Percentiles rank a stretch among this genome's conserved stretches.
These are phyloP conservation scores for Cephaloascus fragrans DNA, from an alignment of 805 yeast species.

Conservation along the genomic window DNA sequence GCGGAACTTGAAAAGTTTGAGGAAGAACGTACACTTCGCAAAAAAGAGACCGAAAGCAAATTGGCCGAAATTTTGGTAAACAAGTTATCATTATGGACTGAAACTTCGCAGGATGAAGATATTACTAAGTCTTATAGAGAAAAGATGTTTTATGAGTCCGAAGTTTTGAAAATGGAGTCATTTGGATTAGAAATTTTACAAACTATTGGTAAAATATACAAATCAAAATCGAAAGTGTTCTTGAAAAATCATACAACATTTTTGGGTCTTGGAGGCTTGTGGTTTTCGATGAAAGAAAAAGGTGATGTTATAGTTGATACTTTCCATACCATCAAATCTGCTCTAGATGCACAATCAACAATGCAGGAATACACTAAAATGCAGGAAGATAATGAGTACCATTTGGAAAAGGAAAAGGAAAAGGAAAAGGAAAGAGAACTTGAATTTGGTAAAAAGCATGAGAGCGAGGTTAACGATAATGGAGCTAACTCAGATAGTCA, in stretches of 20 bases:
- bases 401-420: slow-evolving; percentile 25
- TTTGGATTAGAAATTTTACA: slow-evolving; percentile 79
- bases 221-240: slow-evolving; percentile 53
- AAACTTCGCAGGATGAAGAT: slow-evolving; percentile 33
- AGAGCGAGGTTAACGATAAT: slow-evolving; percentile 7
- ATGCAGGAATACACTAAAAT: slow-evolving; percentile 63
- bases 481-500: slow-evolving; percentile 5
- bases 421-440: slow-evolving; percentile 20
- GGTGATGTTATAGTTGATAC: slow-evolving; percentile 69
- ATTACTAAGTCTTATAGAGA: slow-evolving; percentile 41
- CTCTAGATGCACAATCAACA: slow-evolving; percentile 71
- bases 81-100: slow-evolving; percentile 31
- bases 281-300: slow-evolving; percentile 63
- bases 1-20: slow-evolving; percentile 58
- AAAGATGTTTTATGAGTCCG: slow-evolving; percentile 74
- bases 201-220: slow-evolving; percentile 61
- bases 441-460: slow-evolving; percentile 14
- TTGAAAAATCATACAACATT: slow-evolving; percentile 53
- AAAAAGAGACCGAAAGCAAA: slow-evolving; percentile 53
- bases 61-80: slow-evolving; percentile 47
- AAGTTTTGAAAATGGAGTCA: slow-evolving; percentile 69
- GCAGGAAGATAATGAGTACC: slow-evolving; percentile 45
- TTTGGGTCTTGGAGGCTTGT: slow-evolving; percentile 59
- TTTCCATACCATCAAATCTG: slow-evolving; percentile 58
- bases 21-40: slow-evolving; percentile 63